Base-by-base conservation (phyloP, 225 moss, liverwort and hornwort genomes). In the Pseudisothecium myosuroides region DNA sequence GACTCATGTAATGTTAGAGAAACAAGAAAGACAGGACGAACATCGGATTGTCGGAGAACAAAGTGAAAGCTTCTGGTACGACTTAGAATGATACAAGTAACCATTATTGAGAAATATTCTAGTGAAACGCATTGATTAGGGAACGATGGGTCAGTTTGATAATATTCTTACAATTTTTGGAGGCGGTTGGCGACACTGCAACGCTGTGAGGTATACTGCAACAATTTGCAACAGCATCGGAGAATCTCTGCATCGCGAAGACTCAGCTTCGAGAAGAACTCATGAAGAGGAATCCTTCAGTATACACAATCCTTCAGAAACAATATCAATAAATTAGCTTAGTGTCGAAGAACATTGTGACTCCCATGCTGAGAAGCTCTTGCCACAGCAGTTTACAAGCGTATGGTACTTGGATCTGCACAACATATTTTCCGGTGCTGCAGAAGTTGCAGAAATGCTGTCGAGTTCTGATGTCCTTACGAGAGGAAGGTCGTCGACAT, bases 341-440 rank as follows among this genome's bases (percentile, higher is more conserved):
- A 2, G 95, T 96, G 65, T 93, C 92, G 58, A 98, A 75, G 71
- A 91, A 90, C 67, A 95, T 84, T 29, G 94, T 95, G 83, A 98
- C 93, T 45, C 97, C 95, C 97, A 97, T 97, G 91, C 98, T 96
- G 92, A 97, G 92, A 82, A 98, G 95, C 92, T 97, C 97, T 90
- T 98, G 98, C 88, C 95, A 93, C 43, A 96, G 90, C 80, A 98
- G 82, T 88, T 97, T 97, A 86, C 96, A 96, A 31, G 95, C 82
- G 80, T 97, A 97, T 9, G 98, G 98, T 23, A 98, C 75, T 82
- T 93, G 97, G 54, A 98, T 93, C 90, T 95, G 95, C 43, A 98
- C 98, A 12, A 97, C 92, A 69, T 94, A 64, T 71, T 91, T 90
- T 12, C 89, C 88, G 49, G 92, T 92, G 12, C 72, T 65, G 88